Base-by-base conservation (phyloP, 148 eudicot species). In the Vaccinium darrowii region DNA sequence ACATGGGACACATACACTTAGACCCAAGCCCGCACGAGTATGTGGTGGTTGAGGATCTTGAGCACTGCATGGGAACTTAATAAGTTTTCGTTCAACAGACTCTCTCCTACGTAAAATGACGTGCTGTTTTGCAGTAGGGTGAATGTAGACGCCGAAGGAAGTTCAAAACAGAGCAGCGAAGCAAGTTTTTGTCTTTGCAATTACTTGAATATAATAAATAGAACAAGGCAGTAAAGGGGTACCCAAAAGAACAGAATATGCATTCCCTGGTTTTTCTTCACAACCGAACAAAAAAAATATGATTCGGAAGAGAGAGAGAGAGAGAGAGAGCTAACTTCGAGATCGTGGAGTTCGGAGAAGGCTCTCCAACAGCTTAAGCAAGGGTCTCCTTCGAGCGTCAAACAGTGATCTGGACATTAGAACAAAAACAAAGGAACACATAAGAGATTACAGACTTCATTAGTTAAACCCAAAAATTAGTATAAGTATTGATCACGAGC, bases 301-400 rank as follows among this genome's bases (percentile, higher is more conserved):
- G 27, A 62, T 21, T 62, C 3, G 13, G 10, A 27, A 21, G 30
- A 23, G 72, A 60, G 23, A 60, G 23, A 60, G 63, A 58, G 67
- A 62, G 67, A 62, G 63, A 58, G 65, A 60, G 65, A 60, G 65
- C 13, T 25, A 25, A 69, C 74, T 69, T 69, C 16, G 74, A 69
- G 74, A 27, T 69, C 74, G 11, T 13, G 18, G 30, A 69, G 74
- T 30, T 69, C 39, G 8, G 74, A 69, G 18, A 12, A 1, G 19
- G 43, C 39, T 69, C 74, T 69, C 74, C 74, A 69, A 69, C 74
- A 69, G 39, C 39, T 27, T 27, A 27, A 69, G 74, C 74, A 69
- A 69, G 74, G 39, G 39, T 69, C 74, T 30, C 74, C 74, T 69
- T 69, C 74, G 1, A 69, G 74, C 39, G 74, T 69, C 39, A 69